Conservation (phyloP, 306 rosid genomes). For the Corylus heterophylla region DNA sequence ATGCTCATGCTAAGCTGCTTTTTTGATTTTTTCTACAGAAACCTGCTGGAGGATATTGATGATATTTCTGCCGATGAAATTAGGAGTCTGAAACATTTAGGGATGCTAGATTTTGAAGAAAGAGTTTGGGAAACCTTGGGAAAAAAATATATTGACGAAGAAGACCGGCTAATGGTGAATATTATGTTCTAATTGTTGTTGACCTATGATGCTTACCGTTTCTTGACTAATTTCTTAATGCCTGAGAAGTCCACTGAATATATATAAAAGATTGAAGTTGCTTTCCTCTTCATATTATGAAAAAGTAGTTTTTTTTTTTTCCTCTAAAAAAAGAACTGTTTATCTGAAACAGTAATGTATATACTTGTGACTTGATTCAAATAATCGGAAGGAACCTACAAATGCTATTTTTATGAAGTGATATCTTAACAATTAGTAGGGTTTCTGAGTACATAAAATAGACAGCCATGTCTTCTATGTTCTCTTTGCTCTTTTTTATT, state of each 20-base stretch:
- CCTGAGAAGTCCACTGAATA: not conserved
- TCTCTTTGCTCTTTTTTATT: not conserved
- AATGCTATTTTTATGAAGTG: not conserved
- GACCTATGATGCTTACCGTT: not conserved
- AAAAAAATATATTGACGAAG: not conserved
- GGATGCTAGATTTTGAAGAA: conserved; percentile 49
- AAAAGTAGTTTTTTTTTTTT: not conserved
- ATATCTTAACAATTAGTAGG: not conserved
- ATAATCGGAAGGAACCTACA: not conserved
- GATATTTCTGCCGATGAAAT: conserved; percentile 37
- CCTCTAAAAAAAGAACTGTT: not conserved
- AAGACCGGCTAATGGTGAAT: conserved; percentile 57
- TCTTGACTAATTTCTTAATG: conserved; percentile 4
- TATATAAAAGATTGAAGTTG: not conserved
- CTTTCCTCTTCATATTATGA: not conserved
- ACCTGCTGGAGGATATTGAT: conserved; percentile 31
- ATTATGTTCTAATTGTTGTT: conserved; percentile 15
- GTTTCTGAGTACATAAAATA: not conserved
- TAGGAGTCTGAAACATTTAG: conserved; percentile 37
- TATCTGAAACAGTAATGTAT: not conserved
- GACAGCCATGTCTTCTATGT: not conserved
- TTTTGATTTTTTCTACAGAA: conserved; percentile 3
- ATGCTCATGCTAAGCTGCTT: not conserved
- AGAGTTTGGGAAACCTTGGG: conserved; percentile 56
- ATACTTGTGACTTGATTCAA: not conserved